Evolutionary conservation across 106 monocot genomes (phyloP).

Genomic region (Apostasia ramifera): DNA sequence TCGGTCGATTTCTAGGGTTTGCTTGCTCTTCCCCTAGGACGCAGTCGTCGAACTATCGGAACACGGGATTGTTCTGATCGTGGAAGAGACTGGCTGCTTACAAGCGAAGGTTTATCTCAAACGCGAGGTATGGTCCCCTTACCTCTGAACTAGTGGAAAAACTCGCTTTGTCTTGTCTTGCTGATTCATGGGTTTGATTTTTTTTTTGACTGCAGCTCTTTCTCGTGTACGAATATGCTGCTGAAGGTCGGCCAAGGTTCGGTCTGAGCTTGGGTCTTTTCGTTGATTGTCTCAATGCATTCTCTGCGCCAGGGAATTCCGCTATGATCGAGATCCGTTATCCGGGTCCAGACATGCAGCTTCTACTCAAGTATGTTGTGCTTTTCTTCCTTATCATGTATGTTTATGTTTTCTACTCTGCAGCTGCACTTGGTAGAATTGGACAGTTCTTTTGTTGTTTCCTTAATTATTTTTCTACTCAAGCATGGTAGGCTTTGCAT

Average conservation of each 20-base stretch:
- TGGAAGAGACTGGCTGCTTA: slow-evolving; percentile 87
- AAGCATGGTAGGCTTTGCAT: no score
- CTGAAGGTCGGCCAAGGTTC: slow-evolving; percentile 83
- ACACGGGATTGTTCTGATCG: slow-evolving; percentile 89
- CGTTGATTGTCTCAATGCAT: slow-evolving; percentile 81
- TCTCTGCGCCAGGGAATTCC: slow-evolving; percentile 59
- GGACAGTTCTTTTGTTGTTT: no score
- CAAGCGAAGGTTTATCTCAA: slow-evolving; percentile 99
- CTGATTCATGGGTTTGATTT: background rate
- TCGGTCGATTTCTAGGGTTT: slow-evolving; percentile 7
- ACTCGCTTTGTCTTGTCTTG: background rate
- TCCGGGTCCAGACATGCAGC: slow-evolving; percentile 96
- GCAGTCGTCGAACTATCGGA: slow-evolving; percentile 86
- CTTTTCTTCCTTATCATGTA: background rate
- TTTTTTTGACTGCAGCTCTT: slow-evolving; percentile 53
- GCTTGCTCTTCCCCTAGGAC: slow-evolving; percentile 31
- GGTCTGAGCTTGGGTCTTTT: slow-evolving; percentile 88
- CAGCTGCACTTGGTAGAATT: background rate
- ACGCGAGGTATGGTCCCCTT: slow-evolving; percentile 55
- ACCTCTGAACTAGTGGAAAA: background rate
- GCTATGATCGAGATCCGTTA: slow-evolving; percentile 82
- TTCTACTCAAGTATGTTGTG: slow-evolving; percentile 67
- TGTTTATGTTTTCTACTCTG: background rate
- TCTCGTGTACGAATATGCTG: slow-evolving; percentile 60
- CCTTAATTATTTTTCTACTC: no score